Conservation (phyloP, 2,329 filamentous ascomycete species). For the Graphiopsis chlorocephala region DNA sequence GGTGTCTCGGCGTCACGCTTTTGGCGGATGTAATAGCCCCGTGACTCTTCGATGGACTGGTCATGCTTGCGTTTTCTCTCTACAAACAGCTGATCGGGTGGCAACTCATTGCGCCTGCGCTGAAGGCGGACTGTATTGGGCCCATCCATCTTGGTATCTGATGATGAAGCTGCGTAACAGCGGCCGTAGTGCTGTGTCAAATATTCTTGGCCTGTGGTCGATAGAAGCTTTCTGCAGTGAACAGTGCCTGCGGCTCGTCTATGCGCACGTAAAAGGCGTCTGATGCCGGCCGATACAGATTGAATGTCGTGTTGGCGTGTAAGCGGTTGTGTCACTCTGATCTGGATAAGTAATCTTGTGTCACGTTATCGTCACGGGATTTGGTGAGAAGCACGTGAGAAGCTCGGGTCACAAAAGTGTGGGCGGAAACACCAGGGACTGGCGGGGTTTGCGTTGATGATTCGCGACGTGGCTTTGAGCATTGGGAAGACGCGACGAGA, state of each 20-base stretch:
- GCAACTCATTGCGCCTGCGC: slow-evolving; percentile 28
- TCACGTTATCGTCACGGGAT: background rate
- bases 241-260: background rate
- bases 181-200: background rate
- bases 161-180: background rate
- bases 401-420: background rate
- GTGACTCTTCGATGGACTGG: slow-evolving; percentile 16
- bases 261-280: background rate
- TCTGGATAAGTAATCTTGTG: background rate
- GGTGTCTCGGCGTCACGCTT: background rate
- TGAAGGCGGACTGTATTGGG: slow-evolving; percentile 30
- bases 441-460: background rate
- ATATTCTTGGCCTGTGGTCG: background rate
- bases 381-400: background rate
- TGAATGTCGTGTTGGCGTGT: background rate
- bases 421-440: background rate
- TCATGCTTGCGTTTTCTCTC: slow-evolving; percentile 27
- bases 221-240: slow-evolving; percentile 1
- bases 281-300: background rate
- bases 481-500: slow-evolving; percentile 3
- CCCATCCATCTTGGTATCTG: slow-evolving; percentile 20
- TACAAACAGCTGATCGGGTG: slow-evolving; percentile 28
- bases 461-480: slow-evolving; percentile 3
- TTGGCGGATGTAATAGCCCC: slow-evolving; percentile 11
- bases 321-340: background rate